These are phyloP conservation scores for Poa pratensis DNA, from an alignment of 176 grass and related monocot species.

Conservation along the genomic window DNA sequence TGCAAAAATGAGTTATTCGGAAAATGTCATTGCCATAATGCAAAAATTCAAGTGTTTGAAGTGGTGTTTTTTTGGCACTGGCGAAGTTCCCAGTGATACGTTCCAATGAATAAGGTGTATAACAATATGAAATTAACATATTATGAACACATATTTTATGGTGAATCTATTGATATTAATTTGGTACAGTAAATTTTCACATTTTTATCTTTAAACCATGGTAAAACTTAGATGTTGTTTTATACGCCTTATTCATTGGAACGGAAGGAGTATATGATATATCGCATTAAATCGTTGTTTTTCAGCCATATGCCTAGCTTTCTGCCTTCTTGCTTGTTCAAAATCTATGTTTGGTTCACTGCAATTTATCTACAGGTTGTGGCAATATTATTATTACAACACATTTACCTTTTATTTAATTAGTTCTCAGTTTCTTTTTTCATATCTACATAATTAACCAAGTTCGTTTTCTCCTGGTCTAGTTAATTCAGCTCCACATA, in stretches of 20 bases:
- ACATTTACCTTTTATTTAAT: not conserved
- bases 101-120: too few species aligned
- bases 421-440: not conserved
- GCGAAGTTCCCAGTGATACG: not conserved
- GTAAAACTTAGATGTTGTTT: too few species aligned
- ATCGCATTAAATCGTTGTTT: not conserved
- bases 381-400: not conserved
- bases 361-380: not conserved
- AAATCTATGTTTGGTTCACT: not conserved
- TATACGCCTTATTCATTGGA: too few species aligned
- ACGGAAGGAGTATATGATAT: not conserved
- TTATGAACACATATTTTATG: too few species aligned
- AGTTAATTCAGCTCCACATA: not conserved
- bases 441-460: not conserved
- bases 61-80: not conserved
- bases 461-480: not conserved
- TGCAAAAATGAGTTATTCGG: not conserved
- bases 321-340: not conserved
- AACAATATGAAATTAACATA: too few species aligned
- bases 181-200: too few species aligned
- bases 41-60: not conserved
- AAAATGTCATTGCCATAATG: not conserved
- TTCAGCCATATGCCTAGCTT: not conserved
- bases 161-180: too few species aligned
- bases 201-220: too few species aligned